Base-by-base conservation (phyloP, 306 rosid genomes). In the Vigna mungo region DNA sequence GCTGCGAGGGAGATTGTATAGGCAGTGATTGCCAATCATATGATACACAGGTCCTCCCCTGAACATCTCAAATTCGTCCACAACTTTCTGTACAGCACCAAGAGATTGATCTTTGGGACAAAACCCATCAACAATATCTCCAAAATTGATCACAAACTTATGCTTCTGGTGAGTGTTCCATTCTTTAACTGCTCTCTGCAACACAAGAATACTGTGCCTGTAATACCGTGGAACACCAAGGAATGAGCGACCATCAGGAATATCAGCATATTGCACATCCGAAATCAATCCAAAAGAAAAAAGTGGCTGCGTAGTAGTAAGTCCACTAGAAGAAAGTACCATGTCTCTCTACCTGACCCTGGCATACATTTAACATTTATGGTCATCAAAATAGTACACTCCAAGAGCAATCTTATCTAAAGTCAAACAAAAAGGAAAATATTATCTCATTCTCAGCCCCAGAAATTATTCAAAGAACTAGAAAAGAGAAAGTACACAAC, bases 1-100 rank as follows among this genome's bases (percentile, higher is more conserved):
- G 68, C 75, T 66, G 34, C 93, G 97, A 20, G 97, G 97, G 85
- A 95, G 98, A 85, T 95, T 94, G 85, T 92, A 94, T 56, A 94
- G 90, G 74, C 98, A 94, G 81, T 94, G 98, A 61, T 94, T 94
- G 56, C 98, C 98, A 76, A 94, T 84, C 92, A 92, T 78, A 84
- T 94, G 97, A 82, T 89, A 88, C 62, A 90, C 87, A 2, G 89
- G 89, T 77, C 97, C 97, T 41, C 97, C 97, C 62, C 43, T 65
- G 67, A 94, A 92, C 34, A 78, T 81, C 58, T 84, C 88, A 59
- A 92, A 92, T 82, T 90, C 91, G 13, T 75, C 75, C 30, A 88
- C 85, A n/a, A 92, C 87, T 80, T 81, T 92, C 71, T 81, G 84
- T 17, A 92, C 89, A 48, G 95, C 34, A 75, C 59, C 59, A 44